Evolutionary conservation across 331 rosid species (phyloP).

Genomic region (Quercus lobata): DNA sequence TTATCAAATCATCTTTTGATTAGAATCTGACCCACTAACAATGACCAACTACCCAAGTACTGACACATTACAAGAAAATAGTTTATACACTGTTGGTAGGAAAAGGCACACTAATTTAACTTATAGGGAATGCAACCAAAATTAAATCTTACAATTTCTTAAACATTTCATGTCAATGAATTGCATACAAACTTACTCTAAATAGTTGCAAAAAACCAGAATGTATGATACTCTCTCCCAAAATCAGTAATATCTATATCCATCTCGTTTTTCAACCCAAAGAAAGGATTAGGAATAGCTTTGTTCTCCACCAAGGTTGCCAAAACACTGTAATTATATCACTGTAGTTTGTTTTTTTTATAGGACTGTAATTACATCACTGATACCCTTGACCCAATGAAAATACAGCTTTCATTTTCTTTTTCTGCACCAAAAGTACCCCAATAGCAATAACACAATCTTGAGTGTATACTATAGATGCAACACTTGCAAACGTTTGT

Average conservation of each 20-base stretch:
- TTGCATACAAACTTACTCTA: constrained; percentile 55
- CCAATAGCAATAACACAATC: neutral
- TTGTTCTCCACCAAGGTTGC: too few species aligned
- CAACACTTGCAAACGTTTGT: neutral
- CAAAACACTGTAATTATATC: constrained; percentile 36
- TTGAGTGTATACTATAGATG: neutral
- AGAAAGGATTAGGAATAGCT: too few species aligned
- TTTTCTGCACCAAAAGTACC: neutral
- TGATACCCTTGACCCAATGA: neutral
- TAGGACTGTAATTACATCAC: neutral
- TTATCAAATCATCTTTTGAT: neutral
- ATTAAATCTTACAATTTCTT: too few species aligned
- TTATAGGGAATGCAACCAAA: too few species aligned
- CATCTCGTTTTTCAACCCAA: too few species aligned
- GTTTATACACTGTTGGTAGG: neutral
- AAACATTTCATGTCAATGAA: too few species aligned
- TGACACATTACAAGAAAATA: neutral
- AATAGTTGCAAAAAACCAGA: constrained; percentile 78
- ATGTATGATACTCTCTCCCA: constrained; percentile 64
- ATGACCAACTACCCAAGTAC: neutral
- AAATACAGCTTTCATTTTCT: neutral
- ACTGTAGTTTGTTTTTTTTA: constrained; percentile 17
- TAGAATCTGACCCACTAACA: neutral
- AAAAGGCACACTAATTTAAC: neutral
- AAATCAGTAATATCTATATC: too few species aligned